Percentiles rank a stretch among this genome's conserved stretches.
phyloP scores from a whole-genome alignment of 148 eudicot species.

The Selenicereus undatus region DNA sequence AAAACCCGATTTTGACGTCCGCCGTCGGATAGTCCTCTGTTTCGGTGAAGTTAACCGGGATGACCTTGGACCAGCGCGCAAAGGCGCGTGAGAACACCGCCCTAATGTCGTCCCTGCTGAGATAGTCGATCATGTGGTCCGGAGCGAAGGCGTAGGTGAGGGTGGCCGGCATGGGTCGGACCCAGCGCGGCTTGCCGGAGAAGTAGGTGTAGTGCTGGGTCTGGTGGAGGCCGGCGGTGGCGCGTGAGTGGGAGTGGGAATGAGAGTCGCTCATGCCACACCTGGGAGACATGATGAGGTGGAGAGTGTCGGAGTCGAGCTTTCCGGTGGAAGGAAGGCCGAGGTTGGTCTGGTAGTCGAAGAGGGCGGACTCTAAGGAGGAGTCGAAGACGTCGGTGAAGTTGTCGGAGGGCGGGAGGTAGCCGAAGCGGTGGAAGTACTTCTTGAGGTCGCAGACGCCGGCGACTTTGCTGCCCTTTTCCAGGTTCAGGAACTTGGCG shows the following conservation, averaged over 20 bases:
- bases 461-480: conserved; percentile 43
- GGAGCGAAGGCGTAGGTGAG: conserved; percentile 53
- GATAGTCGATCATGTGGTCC: conserved; percentile 26
- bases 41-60: conserved; percentile 47
- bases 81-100: conserved; percentile 47
- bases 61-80: conserved; percentile 48
- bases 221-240: conserved; percentile 20
- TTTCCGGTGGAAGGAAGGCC: conserved; percentile 49
- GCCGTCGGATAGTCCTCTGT: conserved; percentile 23
- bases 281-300: conserved; percentile 53
- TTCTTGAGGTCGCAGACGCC: conserved; percentile 63
- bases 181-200: conserved; percentile 63
- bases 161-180: conserved; percentile 20
- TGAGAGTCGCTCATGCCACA: conserved; percentile 27
- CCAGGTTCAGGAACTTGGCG: conserved; percentile 43
- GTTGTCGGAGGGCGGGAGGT: conserved; percentile 34
- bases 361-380: conserved; percentile 44
- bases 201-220: conserved; percentile 46
- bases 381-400: conserved; percentile 49
- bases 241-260: not conserved
- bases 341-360: conserved; percentile 49
- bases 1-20: conserved; percentile 48
- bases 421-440: conserved; percentile 74
- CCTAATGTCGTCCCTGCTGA: conserved; percentile 29
- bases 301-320: conserved; percentile 53